Percentiles rank a stretch among this genome's conserved stretches.
These are phyloP conservation scores for Rhododendron molle DNA, from an alignment of 148 eudicot genomes.

Conservation along the genomic window DNA sequence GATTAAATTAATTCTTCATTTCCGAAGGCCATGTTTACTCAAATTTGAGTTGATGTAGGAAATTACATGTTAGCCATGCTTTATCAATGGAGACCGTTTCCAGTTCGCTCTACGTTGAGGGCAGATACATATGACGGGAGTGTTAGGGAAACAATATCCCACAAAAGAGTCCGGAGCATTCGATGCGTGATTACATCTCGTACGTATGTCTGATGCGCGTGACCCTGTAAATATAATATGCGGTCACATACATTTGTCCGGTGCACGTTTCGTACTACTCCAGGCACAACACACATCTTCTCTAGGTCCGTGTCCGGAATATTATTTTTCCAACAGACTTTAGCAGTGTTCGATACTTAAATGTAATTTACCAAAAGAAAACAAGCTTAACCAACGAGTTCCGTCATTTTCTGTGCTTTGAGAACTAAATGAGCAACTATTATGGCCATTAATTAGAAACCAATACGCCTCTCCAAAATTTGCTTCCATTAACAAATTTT, in stretches of 20 bases:
- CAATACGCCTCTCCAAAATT: neutral
- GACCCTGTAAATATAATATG: no score
- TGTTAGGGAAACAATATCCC: neutral
- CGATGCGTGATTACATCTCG: no score
- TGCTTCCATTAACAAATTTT: neutral
- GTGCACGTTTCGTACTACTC: no score
- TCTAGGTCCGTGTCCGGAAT: no score
- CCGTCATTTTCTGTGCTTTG: neutral
- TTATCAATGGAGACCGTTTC: neutral
- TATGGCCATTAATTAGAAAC: neutral
- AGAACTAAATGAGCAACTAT: neutral
- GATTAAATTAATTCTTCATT: neutral
- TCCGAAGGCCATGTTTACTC: neutral
- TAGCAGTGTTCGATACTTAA: no score
- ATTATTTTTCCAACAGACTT: no score
- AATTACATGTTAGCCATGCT: neutral
- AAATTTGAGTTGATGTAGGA: neutral
- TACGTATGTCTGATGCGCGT: no score
- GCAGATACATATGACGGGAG: neutral
- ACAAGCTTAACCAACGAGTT: neutral
- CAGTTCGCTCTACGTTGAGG: neutral
- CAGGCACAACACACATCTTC: no score
- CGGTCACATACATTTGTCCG: no score
- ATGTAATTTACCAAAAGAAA: no score
- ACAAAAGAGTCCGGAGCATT: neutral